Evolutionary conservation across 305 asterid species (phyloP), one percentile per base, ranked within the genome.

Genomic region (Ajuga reptans): DNA sequence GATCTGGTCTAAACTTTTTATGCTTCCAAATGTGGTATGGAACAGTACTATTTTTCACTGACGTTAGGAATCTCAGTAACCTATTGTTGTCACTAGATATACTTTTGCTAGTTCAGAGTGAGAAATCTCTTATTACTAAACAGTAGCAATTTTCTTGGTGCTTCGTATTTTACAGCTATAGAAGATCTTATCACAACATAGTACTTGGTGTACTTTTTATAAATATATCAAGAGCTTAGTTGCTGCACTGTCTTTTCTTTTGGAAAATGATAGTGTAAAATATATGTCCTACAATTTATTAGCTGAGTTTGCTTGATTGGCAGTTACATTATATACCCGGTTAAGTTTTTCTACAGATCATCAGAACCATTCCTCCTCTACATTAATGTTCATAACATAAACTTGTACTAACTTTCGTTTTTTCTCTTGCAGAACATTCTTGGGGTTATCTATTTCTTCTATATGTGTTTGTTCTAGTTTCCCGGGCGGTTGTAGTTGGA

Each of bases 381-480:
- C n/a, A 1, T 39, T 7, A 0, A 39, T 69, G 47, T 39, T 8
- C 10, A 1, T 9, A 1, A 8, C 45, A 7, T 39, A 4, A 36
- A 7, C 8, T 39, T 39, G 8, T 39, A 39, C 8, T 39, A 39
- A 39, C 45, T 9, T 7, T n/a, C 31, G 52, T 72, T 50, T 24
- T 50, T 76, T 77, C 53, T 72, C 68, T 77, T 64, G 50, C 96
- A 93, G 99, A 83, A 61, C 68, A 86, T 81, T 83, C 92, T 41
- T 91, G 99, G 99, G 97, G 99, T 54, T 91, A 85, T 76, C 86
- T 91, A 67, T 71, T 87, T 76, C 99, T 93, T 68, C 94, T 93
- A 12, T 93, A 91, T 69, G 78, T 77, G 54, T 78, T 89, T 76
- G 92, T 91, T 76, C 96, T 79, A 84, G 78, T 86, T 71, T 79